These are phyloP conservation scores for Leishmania turanica DNA, from an alignment of 208 protist species.

Conservation along the genomic window DNA sequence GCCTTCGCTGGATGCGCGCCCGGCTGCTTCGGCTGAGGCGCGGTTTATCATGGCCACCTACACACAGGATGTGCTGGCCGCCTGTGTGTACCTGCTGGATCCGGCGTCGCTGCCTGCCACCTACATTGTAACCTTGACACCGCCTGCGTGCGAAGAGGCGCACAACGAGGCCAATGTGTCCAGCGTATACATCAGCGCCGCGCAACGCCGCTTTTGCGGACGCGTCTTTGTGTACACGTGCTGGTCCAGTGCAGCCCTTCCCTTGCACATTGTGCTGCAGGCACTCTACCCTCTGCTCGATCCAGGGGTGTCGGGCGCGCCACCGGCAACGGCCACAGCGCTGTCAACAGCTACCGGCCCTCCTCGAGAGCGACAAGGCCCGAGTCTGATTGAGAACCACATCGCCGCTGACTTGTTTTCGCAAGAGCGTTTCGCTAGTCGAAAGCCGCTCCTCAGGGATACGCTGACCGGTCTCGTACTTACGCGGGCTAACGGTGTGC, in stretches of 20 bases:
- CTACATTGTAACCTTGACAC: background rate
- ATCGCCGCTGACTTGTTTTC: constrained; percentile 52
- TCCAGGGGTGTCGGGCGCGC: background rate
- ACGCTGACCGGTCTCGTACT: constrained; percentile 69
- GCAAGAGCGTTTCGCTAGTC: constrained; percentile 32
- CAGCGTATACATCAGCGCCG: constrained; percentile 55
- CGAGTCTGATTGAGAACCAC: constrained; percentile 34
- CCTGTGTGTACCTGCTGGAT: constrained; percentile 43
- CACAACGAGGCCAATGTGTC: constrained; percentile 32
- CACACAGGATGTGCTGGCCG: constrained; percentile 61
- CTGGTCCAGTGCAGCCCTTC: constrained; percentile 38
- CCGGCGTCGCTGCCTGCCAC: constrained; percentile 3
- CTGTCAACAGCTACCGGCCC: too few species aligned
- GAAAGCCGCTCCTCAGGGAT: constrained; percentile 34
- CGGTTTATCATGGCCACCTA: constrained; percentile 38
- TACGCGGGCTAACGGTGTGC: constrained; percentile 37
- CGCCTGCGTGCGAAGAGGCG: constrained; percentile 9
- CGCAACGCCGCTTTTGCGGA: constrained; percentile 48
- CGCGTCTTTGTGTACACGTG: constrained; percentile 63
- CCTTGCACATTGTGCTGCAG: constrained; percentile 37
- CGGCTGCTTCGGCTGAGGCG: constrained; percentile 4
- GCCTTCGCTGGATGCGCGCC: background rate
- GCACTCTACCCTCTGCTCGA: constrained; percentile 81
- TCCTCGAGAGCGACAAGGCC: background rate
- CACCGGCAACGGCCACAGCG: background rate